Percentiles rank a stretch among this genome's conserved stretches.
Conservation (phyloP, 2,329 filamentous ascomycete genomes). For the Fusarium kyushuense region DNA sequence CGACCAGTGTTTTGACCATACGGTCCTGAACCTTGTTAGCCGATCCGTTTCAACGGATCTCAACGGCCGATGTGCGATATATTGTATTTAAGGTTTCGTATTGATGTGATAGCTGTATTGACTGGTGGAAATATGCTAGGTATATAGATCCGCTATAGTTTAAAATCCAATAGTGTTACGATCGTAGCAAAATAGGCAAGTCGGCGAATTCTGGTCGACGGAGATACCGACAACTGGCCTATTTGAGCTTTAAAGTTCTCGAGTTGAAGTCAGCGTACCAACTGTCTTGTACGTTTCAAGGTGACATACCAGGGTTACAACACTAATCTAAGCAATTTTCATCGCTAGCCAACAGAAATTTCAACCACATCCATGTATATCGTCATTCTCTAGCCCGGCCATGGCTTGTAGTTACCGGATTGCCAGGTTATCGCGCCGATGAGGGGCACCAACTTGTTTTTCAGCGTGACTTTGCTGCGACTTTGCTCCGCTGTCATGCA, state of each 20-base stretch:
- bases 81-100: constrained; percentile 14
- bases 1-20: constrained; percentile 9
- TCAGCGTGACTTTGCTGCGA: neutral
- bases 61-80: constrained; percentile 2
- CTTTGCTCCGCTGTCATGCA: neutral
- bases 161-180: neutral
- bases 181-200: constrained; percentile 20
- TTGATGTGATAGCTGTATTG: constrained; percentile 6
- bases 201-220: constrained; percentile 9
- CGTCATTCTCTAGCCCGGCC: neutral
- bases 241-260: constrained; percentile 5
- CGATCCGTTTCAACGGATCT: constrained; percentile 18
- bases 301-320: constrained; percentile 1
- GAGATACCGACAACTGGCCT: constrained; percentile 11
- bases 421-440: constrained; percentile 10
- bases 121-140: constrained; percentile 29
- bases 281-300: constrained; percentile 1
- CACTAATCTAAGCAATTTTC: constrained; percentile 4
- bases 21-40: neutral
- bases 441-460: constrained; percentile 2
- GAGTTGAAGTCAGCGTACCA: neutral
- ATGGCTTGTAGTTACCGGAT: neutral
- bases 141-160: neutral
- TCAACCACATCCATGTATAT: neutral
- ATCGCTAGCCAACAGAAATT: neutral